Evolutionary conservation across 1,284 basidiomycete genomes (phyloP).

Genomic region (Pterulicium gracile): DNA sequence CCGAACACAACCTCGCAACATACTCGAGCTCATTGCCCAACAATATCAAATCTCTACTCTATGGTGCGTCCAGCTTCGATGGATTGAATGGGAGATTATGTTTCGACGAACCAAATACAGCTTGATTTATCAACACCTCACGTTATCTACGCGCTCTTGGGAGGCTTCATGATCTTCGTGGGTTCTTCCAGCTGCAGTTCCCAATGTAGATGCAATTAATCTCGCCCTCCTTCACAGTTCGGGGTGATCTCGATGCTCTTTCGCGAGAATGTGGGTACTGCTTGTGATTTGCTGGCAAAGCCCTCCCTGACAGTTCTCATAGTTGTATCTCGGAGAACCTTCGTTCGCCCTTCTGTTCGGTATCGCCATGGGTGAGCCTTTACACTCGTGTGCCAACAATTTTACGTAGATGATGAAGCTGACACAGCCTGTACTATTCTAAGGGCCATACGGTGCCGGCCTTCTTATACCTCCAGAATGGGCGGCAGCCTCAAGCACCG

Average conservation of each 20-base stretch:
- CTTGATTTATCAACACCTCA: slow-evolving; percentile 62
- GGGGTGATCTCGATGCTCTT: slow-evolving; percentile 92
- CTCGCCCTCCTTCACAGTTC: slow-evolving; percentile 36
- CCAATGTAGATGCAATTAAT: background rate
- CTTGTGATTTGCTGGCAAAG: background rate
- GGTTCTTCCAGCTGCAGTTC: background rate
- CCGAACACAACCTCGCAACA: too few species aligned
- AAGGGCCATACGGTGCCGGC: slow-evolving; percentile 77
- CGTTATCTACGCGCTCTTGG: slow-evolving; percentile 74
- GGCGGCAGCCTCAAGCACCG: slow-evolving; percentile 46
- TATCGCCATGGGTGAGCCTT: slow-evolving; percentile 67
- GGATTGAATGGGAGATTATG: too few species aligned
- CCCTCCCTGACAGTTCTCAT: slow-evolving; percentile 3
- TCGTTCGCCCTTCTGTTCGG: slow-evolving; percentile 93
- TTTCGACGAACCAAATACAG: too few species aligned
- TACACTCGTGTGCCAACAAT: background rate
- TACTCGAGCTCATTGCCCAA: too few species aligned
- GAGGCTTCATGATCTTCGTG: slow-evolving; percentile 67
- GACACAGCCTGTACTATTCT: slow-evolving; percentile 6
- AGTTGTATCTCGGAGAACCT: slow-evolving; percentile 94
- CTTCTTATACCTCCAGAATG: slow-evolving; percentile 84
- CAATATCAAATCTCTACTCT: too few species aligned
- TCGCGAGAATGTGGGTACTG: slow-evolving; percentile 63
- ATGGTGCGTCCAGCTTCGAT: too few species aligned
- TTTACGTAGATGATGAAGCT: background rate